Evolutionary conservation across 1,284 basidiomycete species (phyloP).

Genomic region (Trichosporon sp.): DNA sequence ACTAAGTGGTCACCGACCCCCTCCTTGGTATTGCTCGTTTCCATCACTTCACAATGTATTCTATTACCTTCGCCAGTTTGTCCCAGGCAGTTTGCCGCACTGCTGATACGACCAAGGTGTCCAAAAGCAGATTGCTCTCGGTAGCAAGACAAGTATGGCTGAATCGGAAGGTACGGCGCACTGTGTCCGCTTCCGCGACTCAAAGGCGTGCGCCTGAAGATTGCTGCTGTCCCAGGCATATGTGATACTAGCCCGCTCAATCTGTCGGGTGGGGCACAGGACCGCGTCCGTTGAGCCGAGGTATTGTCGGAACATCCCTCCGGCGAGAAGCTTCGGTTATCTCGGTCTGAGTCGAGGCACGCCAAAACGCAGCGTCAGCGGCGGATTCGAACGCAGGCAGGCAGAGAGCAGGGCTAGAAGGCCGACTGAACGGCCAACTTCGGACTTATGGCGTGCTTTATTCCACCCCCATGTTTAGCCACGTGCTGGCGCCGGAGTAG

Average conservation of each 20-base stretch:
- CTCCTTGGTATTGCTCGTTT: background rate
- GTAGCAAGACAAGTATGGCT: too few species aligned
- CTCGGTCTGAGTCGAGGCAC: background rate
- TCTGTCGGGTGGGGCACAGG: background rate
- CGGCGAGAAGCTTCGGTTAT: background rate
- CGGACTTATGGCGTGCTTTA: slow-evolving; percentile 6
- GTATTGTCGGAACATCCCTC: slow-evolving; percentile 2
- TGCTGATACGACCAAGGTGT: too few species aligned
- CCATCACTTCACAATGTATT: background rate
- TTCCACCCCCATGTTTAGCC: background rate
- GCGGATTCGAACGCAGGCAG: background rate
- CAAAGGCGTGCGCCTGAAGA: too few species aligned
- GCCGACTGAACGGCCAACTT: background rate
- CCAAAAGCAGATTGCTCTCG: too few species aligned
- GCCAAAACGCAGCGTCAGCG: background rate
- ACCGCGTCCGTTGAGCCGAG: background rate
- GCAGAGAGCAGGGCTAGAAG: background rate
- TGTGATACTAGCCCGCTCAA: background rate
- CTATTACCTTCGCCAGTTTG: background rate
- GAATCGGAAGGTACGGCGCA: too few species aligned
- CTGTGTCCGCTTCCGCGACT: too few species aligned
- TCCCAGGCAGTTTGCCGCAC: too few species aligned
- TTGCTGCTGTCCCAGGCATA: too few species aligned
- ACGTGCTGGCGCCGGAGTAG: slow-evolving; percentile 8
- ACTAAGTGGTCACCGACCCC: slow-evolving; percentile 26